Conservation (phyloP, 2,329 filamentous ascomycete species). For the Capronia americana region DNA sequence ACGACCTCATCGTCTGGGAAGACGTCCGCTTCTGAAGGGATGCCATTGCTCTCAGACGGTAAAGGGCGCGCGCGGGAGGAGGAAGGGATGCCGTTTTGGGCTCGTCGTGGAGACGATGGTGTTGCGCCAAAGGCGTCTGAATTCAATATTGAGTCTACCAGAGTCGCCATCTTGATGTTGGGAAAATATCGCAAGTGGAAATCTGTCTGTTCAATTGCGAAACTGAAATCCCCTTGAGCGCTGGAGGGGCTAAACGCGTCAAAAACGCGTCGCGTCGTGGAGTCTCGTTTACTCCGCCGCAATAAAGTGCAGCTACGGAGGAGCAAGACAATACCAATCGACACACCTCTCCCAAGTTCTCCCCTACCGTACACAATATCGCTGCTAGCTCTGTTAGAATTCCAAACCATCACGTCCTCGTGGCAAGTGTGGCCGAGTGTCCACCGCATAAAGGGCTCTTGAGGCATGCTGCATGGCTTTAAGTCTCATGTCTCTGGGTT, state of each 20-base stretch:
- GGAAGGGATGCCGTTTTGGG: constrained; percentile 49
- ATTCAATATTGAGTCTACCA: constrained; percentile 57
- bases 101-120: constrained; percentile 45
- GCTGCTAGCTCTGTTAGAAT: background rate
- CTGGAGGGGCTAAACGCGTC: background rate
- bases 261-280: background rate
- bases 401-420: background rate
- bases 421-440: background rate
- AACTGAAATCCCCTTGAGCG: background rate
- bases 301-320: constrained; percentile 6
- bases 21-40: constrained; percentile 63
- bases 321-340: background rate
- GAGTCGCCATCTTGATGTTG: constrained; percentile 55
- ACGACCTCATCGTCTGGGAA: constrained; percentile 69
- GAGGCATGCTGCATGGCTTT: background rate
- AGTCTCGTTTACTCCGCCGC: background rate
- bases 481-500: background rate
- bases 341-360: background rate
- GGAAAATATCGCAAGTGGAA: background rate
- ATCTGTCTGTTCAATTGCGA: background rate
- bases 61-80: constrained; percentile 62
- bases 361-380: too few relatives aligned
- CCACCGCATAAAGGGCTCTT: background rate
- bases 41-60: constrained; percentile 57
- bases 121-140: constrained; percentile 52